Base-by-base conservation (phyloP, 1,284 basidiomycete species). In the Butyriboletus appendiculatus region DNA sequence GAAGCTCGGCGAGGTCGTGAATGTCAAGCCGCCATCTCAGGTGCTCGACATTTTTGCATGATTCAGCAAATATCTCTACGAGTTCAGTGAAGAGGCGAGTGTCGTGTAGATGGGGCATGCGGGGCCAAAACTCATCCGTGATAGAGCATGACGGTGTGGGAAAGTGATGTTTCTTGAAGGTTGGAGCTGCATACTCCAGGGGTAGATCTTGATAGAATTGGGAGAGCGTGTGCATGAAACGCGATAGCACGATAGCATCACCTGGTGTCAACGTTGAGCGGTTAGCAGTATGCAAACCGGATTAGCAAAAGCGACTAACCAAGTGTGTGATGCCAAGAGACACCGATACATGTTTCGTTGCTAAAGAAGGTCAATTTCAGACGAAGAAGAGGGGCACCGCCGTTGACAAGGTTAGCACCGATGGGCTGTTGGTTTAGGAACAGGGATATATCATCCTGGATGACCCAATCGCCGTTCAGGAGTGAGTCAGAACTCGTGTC, bases 241-340 rank as follows among this genome's bases (percentile, higher is more conserved):
- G 63, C 11, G 57, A 53, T 1, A 68, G 45, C 12, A 57, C 50
- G 6, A 60, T 56, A 4, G 62, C 69, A 38, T 74, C 72, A 10
- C 72, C 72, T 72, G 41, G 8, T 4, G 12, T 11, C 14, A 11
- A 28, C 4, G 15, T 11, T 15, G 14, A 28, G 15, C 20, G 8
- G 48, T 65, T 33, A 62, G 35, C 34, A 18, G 15, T 2, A 14
- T 32, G 6, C 5, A 9, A 15, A 38, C 33, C 7, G 7, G 16
- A 22, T n/a, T 20, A 35, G 18, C 14, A 26, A 20, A 35, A 28
- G 9, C 16, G 26, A 56, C 50, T 34, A 43, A 65, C 57, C 59
- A 28, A 63, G 52, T 12, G 43, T 59, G 48, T 74, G 72, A 49
- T 74, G 63, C 73, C 71, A 74, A 9, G 65, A 62, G 18, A 74